Evolutionary conservation across 1,284 basidiomycete genomes (phyloP).

Genomic region (Microbotryomycetes sp.): DNA sequence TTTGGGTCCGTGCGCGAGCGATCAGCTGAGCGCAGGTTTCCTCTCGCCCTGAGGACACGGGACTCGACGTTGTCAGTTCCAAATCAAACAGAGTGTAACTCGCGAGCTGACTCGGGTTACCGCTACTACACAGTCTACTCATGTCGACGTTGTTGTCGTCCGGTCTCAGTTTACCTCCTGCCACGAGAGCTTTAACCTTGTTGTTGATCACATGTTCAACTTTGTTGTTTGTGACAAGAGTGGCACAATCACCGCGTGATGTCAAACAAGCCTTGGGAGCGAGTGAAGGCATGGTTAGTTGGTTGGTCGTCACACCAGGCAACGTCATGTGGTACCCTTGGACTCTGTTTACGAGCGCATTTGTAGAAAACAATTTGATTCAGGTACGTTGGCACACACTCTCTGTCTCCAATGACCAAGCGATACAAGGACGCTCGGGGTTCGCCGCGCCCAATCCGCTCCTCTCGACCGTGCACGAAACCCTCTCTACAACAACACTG

Average conservation of each 20-base stretch:
- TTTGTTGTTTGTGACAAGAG: constrained; percentile 60
- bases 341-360: constrained; percentile 79
- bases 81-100: too few relatives aligned
- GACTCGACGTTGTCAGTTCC: too few relatives aligned
- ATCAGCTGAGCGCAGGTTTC: too few relatives aligned
- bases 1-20: too few relatives aligned
- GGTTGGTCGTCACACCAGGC: constrained; percentile 78
- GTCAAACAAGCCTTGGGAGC: constrained; percentile 40
- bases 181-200: constrained; percentile 68
- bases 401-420: neutral
- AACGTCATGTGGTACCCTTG: constrained; percentile 80
- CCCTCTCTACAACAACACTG: constrained; percentile 6
- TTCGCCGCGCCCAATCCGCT: neutral
- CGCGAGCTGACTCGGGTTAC: too few relatives aligned
- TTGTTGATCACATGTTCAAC: constrained; percentile 60
- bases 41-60: too few relatives aligned
- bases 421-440: neutral
- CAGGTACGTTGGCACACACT: constrained; percentile 57
- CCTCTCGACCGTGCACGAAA: neutral
- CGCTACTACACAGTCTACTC: too few relatives aligned
- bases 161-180: constrained; percentile 56
- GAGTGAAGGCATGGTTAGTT: constrained; percentile 53
- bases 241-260: constrained; percentile 35
- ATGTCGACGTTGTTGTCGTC: neutral
- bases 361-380: constrained; percentile 75